Base-by-base conservation (phyloP, 2,329 filamentous ascomycete species). In the Penicillium glabrum region DNA sequence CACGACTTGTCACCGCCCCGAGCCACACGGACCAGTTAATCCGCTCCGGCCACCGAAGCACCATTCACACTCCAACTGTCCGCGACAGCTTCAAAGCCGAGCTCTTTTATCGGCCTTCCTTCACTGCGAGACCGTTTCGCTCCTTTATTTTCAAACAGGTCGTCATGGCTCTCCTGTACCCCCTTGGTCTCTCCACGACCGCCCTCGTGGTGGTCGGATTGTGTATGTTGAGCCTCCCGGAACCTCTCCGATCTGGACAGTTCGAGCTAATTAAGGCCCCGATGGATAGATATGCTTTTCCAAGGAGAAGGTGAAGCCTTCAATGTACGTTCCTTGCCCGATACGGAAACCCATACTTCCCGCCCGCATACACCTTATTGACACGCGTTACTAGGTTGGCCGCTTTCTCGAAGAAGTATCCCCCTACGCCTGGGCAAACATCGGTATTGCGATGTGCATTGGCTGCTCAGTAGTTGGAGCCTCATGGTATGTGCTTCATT, bases 381-480 rank as follows among this genome's bases (percentile, higher is more conserved):
- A 61, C 61, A 59, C 56, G 53, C 57, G 47, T 59, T 46, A 51
- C 48, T 74, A 92, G 89, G 85, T 98, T 76, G 96, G 96, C 76
- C 88, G 88, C 74, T 98, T 98, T 75, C 87, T 99, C 77, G 92
- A 96, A 79, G 88, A 89, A 61, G 86, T 98, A 68, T 98, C 95
- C 56, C 96, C 95, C 23, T 96, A 93, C 73, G 90, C 89, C 47
- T 99, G 93, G 92, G 95, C 93, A 60, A 88, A 87, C 74, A 77
- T 95, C 54, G 96, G 95, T 64, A 96, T 99, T 70, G 89, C 86
- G 50, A 85, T 98, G 60, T 99, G 95, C 79, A 98, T 99, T 72
- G 93, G 93, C 59, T 82, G 98, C 57, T 99, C 95, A 54, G 93
- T 97, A 45, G 91, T 98, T 35, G 95, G 95, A 74, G 96, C 95